Percentiles rank a stretch among this genome's conserved stretches.
phyloP scores from a whole-genome alignment of 805 yeast genomes.

The Candida multigemmis region DNA sequence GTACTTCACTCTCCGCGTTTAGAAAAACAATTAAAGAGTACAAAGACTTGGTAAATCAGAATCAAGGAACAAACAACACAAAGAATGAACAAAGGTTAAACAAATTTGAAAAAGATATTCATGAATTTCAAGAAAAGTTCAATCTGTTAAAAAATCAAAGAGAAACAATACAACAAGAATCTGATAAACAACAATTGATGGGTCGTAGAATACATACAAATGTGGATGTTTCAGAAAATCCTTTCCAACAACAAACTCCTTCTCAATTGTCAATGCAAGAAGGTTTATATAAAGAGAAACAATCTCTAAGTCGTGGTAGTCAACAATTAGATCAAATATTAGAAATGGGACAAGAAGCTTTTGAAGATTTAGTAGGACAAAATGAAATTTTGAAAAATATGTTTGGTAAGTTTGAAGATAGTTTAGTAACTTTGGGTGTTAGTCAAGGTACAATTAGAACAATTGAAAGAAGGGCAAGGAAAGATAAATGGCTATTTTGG shows the following conservation, averaged over 20 bases:
- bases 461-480: constrained; percentile 72
- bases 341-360: constrained; percentile 80
- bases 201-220: constrained; percentile 34
- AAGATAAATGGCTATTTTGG: constrained; percentile 84
- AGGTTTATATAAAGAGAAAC: constrained; percentile 64
- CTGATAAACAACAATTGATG: constrained; percentile 43
- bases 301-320: constrained; percentile 56
- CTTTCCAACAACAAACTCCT: constrained; percentile 26
- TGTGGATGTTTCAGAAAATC: constrained; percentile 34
- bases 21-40: constrained; percentile 70
- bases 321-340: constrained; percentile 82
- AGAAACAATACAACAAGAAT: constrained; percentile 41
- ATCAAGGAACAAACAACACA: constrained; percentile 42
- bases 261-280: constrained; percentile 36
- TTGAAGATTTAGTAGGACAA: constrained; percentile 81
- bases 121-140: constrained; percentile 41
- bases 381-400: constrained; percentile 60
- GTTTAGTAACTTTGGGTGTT: constrained; percentile 76
- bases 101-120: constrained; percentile 42
- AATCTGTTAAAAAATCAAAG: constrained; percentile 45
- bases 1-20: constrained; percentile 73
- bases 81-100: constrained; percentile 47
- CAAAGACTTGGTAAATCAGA: constrained; percentile 49
- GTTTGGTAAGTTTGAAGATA: constrained; percentile 54
- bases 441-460: constrained; percentile 74